A percentile compares a stretch with the other conserved stretches of the same genome.
These are phyloP conservation scores for Calocera viscosa DNA, from an alignment of 768 basidiomycete species.

Conservation along the genomic window DNA sequence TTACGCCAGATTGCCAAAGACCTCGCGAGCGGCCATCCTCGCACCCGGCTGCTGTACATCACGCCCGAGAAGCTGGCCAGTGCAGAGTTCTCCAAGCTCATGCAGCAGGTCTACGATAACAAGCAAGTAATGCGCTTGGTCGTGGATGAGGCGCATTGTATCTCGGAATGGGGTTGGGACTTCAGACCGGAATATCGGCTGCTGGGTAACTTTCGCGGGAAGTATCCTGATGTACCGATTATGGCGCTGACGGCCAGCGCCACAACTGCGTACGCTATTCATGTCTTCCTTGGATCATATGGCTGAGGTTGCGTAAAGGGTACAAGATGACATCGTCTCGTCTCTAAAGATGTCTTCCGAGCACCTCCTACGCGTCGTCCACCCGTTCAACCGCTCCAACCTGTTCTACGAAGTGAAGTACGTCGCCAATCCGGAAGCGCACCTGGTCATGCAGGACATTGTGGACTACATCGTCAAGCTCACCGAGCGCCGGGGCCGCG, in stretches of 20 bases:
- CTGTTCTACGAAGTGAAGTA: constrained; percentile 61
- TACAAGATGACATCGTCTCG: constrained; percentile 58
- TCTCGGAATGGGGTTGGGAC: constrained; percentile 84
- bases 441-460: constrained; percentile 51
- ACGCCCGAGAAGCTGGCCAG: constrained; percentile 65
- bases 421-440: constrained; percentile 34
- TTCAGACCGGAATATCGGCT: constrained; percentile 63
- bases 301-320: constrained; percentile 32
- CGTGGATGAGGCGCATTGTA: constrained; percentile 79
- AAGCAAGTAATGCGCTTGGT: constrained; percentile 58
- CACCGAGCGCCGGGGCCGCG: constrained; percentile 43
- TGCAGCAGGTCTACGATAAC: constrained; percentile 42
- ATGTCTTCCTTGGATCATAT: background rate
- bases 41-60: constrained; percentile 55
- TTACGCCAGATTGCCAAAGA: constrained; percentile 45
- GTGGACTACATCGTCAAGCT: constrained; percentile 52
- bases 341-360: constrained; percentile 49
- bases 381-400: constrained; percentile 71
- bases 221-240: constrained; percentile 58
- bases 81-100: constrained; percentile 39
- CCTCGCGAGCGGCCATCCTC: constrained; percentile 45
- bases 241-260: constrained; percentile 84
- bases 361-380: constrained; percentile 48
- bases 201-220: constrained; percentile 55
- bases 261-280: constrained; percentile 44